These are phyloP conservation scores for Selenicereus undatus DNA, from an alignment of 148 eudicot genomes.

Conservation along the genomic window DNA sequence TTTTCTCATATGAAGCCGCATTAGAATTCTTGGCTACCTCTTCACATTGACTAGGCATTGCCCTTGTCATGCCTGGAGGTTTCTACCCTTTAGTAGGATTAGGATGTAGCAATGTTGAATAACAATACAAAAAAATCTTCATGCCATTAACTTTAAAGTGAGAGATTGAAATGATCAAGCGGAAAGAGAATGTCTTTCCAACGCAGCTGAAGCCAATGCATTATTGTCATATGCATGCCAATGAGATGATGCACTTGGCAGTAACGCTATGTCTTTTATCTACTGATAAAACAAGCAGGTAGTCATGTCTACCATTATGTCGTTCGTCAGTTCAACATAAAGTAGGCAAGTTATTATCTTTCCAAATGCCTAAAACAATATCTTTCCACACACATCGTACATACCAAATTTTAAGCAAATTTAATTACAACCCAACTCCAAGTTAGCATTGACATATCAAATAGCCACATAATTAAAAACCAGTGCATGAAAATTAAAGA, in stretches of 20 bases:
- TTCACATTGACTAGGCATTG: conserved; percentile 90
- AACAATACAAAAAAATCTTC: background rate
- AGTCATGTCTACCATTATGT: too few species aligned
- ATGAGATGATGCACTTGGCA: too few species aligned
- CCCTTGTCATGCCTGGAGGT: conserved; percentile 71
- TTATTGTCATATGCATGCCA: too few species aligned
- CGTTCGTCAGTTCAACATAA: too few species aligned
- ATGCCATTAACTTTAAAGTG: background rate
- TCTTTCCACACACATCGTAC: background rate
- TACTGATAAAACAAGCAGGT: too few species aligned
- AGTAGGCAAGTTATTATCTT: too few species aligned
- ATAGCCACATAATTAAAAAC: conserved; percentile 48
- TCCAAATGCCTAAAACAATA: too few species aligned
- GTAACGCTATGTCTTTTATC: too few species aligned
- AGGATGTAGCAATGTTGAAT: conserved; percentile 28
- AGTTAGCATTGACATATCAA: conserved; percentile 81
- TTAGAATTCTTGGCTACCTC: conserved; percentile 89
- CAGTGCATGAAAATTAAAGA: too few species aligned
- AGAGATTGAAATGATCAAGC: background rate
- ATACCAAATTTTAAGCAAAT: too few species aligned
- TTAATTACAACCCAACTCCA: conserved; percentile 30
- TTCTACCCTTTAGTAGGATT: conserved; percentile 90
- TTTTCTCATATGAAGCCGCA: conserved; percentile 84
- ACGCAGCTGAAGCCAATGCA: too few species aligned
- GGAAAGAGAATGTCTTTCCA: background rate